phyloP scores from a whole-genome alignment of 768 basidiomycete genomes.

The Panaeolus papilionaceus region DNA sequence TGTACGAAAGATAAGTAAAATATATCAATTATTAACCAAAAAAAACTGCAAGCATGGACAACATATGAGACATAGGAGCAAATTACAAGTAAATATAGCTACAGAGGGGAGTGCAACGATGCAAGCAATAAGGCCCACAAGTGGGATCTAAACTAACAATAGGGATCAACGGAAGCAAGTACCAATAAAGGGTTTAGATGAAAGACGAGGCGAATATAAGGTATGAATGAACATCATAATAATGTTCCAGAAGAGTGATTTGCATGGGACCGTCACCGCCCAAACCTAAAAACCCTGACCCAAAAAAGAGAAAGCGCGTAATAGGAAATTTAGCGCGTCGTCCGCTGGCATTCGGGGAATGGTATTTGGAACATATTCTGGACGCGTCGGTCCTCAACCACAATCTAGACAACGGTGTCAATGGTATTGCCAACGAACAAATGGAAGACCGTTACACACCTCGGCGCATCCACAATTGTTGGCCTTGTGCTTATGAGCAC shows the following conservation, averaged over 20 bases:
- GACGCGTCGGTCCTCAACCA: constrained; percentile 48
- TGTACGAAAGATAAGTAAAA: not conserved
- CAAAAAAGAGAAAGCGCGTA: constrained; percentile 2
- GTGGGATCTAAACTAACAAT: constrained; percentile 14
- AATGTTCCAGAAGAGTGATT: constrained; percentile 5
- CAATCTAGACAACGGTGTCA: constrained; percentile 34
- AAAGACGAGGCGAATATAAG: constrained; percentile 13
- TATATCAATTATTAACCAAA: not conserved
- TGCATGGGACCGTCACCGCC: constrained; percentile 4
- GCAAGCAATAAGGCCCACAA: not conserved
- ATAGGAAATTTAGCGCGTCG: constrained; percentile 34
- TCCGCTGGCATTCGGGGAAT: constrained; percentile 47
- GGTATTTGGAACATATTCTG: constrained; percentile 55
- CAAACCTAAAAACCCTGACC: constrained; percentile 21
- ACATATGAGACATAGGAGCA: constrained; percentile 12
- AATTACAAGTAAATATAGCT: constrained; percentile 14
- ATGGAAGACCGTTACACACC: constrained; percentile 32
- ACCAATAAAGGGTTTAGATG: constrained; percentile 13
- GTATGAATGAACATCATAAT: constrained; percentile 17
- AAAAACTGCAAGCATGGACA: not conserved
- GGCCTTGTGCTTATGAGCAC: constrained; percentile 49
- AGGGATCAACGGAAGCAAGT: constrained; percentile 10
- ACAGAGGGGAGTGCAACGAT: constrained; percentile 4
- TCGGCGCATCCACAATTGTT: constrained; percentile 48
- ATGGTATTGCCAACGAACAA: constrained; percentile 13